Base-by-base conservation (phyloP, 768 basidiomycete species). In the Macrolepiota dolichaula region DNA sequence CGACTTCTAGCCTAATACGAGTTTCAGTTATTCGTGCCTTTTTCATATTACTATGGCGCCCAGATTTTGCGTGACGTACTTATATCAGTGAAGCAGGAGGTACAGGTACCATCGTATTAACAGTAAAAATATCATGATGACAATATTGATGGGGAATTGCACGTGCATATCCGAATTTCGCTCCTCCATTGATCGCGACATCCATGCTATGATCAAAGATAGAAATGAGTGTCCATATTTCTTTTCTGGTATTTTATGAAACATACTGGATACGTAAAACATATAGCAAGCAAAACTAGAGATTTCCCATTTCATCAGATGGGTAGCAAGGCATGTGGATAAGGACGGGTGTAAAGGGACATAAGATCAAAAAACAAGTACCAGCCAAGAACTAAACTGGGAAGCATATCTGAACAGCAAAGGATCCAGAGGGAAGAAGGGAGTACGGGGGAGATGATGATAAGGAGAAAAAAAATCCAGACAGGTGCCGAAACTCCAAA, bases 401-500 rank as follows among this genome's bases (percentile, higher is more conserved):
- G 38, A 17, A 22, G 37, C 35, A n/a, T 22, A 27, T 40, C 4
- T n/a, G 50, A n/a, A 52, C 12, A 13, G 50, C 24, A 60, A 53
- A 25, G 19, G 42, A 37, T 52, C 53, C 51, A 44, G 6, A 46
- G 35, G 27, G 15, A n/a, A n/a, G n/a, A n/a, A n/a, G n/a, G n/a
- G n/a, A n/a, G n/a, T n/a, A n/a, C n/a, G n/a, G n/a, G n/a, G n/a
- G n/a, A n/a, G n/a, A n/a, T n/a, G n/a, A 27, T 32, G 47, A 25
- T 35, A 36, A 24, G 37, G 27, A 37, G 25, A 59, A 32, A 52
- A 53, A 17, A 57, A 15, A 53, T 60, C 59, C 59, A 53, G 40
- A 54, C 29, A n/a, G 51, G 24, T 37, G 46, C 57, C 46, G 46
- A 38, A 36, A 32, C 59, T 32, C 40, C 27, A 51, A 53, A 29